Evolutionary conservation across 73 alveolate genomes (phyloP), one percentile per base, ranked within the genome.

Genomic region (Paramecium caudatum): DNA sequence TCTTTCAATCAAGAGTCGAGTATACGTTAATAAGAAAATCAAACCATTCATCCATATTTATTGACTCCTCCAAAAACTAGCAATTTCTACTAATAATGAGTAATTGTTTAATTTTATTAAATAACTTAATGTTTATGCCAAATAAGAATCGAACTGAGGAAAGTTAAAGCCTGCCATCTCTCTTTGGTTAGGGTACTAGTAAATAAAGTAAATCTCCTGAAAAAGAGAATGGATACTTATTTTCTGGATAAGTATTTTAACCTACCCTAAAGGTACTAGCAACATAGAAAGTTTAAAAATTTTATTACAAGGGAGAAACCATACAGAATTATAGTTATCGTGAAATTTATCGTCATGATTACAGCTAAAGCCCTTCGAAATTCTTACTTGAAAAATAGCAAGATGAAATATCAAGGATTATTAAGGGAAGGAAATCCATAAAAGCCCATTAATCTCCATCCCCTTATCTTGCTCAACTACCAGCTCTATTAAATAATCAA

Each of bases 61-160:
- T 19, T 74, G 8, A 74, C 88, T 1, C 88, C 88, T 19, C 62
- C 88, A 15, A 74, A 74, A 43, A 65, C 83, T 3, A 65, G 50
- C 19, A 65, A 65, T 33, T 65, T 65, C 34, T 65, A 65, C 34
- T 33, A 65, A 65, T 65, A 43, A 55, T 55, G 43, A 5, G n/a
- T 23, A 55, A n/a, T n/a, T n/a, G n/a, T n/a, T n/a, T n/a, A n/a
- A n/a, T n/a, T n/a, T n/a, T n/a, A n/a, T n/a, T n/a, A n/a, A n/a
- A n/a, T n/a, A n/a, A n/a, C n/a, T n/a, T n/a, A n/a, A n/a, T n/a
- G n/a, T n/a, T n/a, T n/a, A n/a, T n/a, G n/a, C n/a, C n/a, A n/a
- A n/a, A n/a, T n/a, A n/a, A n/a, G n/a, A n/a, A n/a, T n/a, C n/a
- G n/a, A n/a, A n/a, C n/a, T n/a, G n/a, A n/a, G n/a, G n/a, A n/a